Evolutionary conservation across 1,284 basidiomycete genomes (phyloP).

Genomic region (Kwoniella shivajii): DNA sequence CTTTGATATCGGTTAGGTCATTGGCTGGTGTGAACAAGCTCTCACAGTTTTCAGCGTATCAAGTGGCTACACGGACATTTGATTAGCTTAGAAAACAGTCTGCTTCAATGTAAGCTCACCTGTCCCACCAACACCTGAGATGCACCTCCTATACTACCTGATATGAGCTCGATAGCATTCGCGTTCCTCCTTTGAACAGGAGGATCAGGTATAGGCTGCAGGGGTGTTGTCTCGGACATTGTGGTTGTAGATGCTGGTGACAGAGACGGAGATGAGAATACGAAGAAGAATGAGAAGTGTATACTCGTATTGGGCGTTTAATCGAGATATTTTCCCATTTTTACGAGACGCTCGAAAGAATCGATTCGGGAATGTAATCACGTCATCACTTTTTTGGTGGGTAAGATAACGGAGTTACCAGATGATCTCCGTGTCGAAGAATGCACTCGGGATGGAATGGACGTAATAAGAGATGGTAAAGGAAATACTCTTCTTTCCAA

Average conservation of each 20-base stretch:
- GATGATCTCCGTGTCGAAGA: conserved; percentile 6
- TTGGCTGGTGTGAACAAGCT: neutral
- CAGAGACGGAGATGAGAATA: neutral
- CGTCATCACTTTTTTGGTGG: conserved; percentile 1
- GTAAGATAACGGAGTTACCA: conserved; percentile 6
- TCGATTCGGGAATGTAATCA: neutral
- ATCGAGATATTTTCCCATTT: no score
- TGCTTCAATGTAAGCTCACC: conserved; percentile 31
- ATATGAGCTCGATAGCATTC: conserved; percentile 51
- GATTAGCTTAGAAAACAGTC: neutral
- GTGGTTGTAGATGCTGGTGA: neutral
- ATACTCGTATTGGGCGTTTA: conserved; percentile 1
- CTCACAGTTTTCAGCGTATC: conserved; percentile 74
- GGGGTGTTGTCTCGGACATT: conserved; percentile 8
- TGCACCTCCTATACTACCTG: conserved; percentile 55
- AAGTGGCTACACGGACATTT: conserved; percentile 51
- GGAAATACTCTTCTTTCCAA: no score
- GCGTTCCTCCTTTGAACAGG: conserved; percentile 42
- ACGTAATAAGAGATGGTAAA: neutral
- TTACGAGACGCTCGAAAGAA: no score
- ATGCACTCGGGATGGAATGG: neutral
- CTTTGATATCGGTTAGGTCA: neutral
- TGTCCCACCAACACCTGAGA: conserved; percentile 76
- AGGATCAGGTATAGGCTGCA: conserved; percentile 32
- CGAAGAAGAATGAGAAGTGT: no score